phyloP scores from a whole-genome alignment of 1,284 basidiomycete genomes.

The Psilocybe mexicana region DNA sequence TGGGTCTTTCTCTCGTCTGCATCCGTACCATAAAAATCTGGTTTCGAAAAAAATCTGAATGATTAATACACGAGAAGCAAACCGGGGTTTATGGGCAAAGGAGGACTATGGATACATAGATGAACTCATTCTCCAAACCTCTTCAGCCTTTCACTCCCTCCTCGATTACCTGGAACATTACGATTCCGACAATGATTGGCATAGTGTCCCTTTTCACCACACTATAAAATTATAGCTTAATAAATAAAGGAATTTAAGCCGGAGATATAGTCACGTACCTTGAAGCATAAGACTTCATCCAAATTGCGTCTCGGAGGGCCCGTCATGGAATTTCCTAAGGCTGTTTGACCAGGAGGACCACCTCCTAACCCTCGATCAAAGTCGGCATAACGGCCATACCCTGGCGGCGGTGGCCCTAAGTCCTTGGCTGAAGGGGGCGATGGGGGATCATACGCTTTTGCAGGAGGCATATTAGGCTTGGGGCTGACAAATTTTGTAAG shows the following conservation, averaged over 20 bases:
- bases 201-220: constrained; percentile 90
- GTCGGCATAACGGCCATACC: constrained; percentile 84
- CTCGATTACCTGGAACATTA: constrained; percentile 80
- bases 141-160: constrained; percentile 59
- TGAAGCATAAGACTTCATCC: constrained; percentile 89
- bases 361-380: constrained; percentile 63
- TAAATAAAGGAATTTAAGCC: not conserved
- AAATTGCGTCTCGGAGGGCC: constrained; percentile 69
- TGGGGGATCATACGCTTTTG: constrained; percentile 80
- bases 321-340: constrained; percentile 24
- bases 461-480: constrained; percentile 70
- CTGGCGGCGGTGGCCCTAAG: constrained; percentile 88
- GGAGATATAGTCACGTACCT: constrained; percentile 49
- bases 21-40: too few species aligned
- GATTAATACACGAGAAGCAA: not conserved
- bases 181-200: constrained; percentile 91
- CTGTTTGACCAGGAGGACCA: constrained; percentile 28
- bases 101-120: not conserved
- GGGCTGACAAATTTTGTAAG: constrained; percentile 46
- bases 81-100: not conserved
- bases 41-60: too few species aligned
- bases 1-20: too few species aligned
- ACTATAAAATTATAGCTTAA: constrained; percentile 43
- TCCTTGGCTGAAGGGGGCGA: constrained; percentile 74
- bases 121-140: constrained; percentile 34